Base-by-base conservation (phyloP, 345 rosid genomes). In the Reutealis trisperma region DNA sequence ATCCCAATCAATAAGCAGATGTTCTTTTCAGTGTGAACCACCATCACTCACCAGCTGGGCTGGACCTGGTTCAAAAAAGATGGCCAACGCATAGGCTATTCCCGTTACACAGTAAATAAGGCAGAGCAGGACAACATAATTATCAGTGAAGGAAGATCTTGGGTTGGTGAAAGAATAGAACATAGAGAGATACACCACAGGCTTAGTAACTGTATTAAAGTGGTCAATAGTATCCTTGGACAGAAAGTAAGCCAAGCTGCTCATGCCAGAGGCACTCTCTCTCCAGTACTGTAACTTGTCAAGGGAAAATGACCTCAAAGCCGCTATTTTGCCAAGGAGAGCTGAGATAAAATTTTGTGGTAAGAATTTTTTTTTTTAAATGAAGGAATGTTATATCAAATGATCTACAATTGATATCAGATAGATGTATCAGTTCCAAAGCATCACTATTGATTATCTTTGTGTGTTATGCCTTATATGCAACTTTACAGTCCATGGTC, bases 91-190 rank as follows among this genome's bases (percentile, higher is more conserved):
- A 62, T 92, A 96, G 5, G 94, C 99, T 37, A 96, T 84, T 59
- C 99, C 98, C 45, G 98, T 96, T 58, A 93, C 97, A 73, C 99
- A 96, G 83, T 96, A 96, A 16, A 96, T 92, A 10, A 96, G 94
- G 85, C 97, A 90, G 27, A 93, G 92, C 88, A 93, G 67, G 81
- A 96, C 90, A 41, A 71, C 71, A 67, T 93, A 96, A 83, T 96
- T 96, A 81, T 90, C 98, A 1, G 87, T 70, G 52, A 96, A 91
- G 55, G 90, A 77, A 34, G 98, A 92, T 76, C 99, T 89, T 15
- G 99, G 99, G 77, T 90, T 93, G 22, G 94, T 93, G 80, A 96
- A 92, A 90, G 89, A 90, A 75, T 84, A 96, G 89, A 89, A 96
- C 95, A 90, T 96, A 6, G 98, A 91, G 78, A 96, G 93, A 80